Base-by-base conservation (phyloP, 1,284 basidiomycete genomes). In the Pascua guehoae region DNA sequence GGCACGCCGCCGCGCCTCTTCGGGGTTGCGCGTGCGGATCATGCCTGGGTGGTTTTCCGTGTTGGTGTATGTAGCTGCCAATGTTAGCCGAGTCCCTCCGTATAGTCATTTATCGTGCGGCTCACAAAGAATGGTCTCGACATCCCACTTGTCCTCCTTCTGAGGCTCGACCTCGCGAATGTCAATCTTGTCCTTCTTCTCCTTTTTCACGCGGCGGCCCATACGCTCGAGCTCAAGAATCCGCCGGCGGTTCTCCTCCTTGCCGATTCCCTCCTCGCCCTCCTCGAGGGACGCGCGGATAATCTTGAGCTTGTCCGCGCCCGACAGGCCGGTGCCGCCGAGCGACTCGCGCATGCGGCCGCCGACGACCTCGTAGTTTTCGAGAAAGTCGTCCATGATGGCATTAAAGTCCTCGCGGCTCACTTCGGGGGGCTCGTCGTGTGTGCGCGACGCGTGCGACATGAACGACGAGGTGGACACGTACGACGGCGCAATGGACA, bases 341-440 rank as follows among this genome's bases (percentile, higher is more conserved):
- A 91, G 83, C 59, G 84, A 84, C 15, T 83, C 88, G 60, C 85
- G 86, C 80, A 95, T 84, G 71, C 90, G 91, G 52, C 79, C 77
- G 37, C 91, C 89, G 18, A 92, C 90, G 32, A 94, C 84, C 72
- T 98, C 95, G 70, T 91, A 97, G 66, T 91, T 88, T 52, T 89
- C 86, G 57, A 98, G 80, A 74, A 98, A 98, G 68, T 97, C 91
- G 74, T 95, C 87, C 81, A 98, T 86, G 81, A 98, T 91, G 0
- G 81, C 79, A 50, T 90, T 86, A 72, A 98, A 95, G 76, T 98
- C 95, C 64, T 88, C 87, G 45, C 91, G 83, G 14, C 85, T 86
- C 41, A 93, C 82, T 60, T 88, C 84, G 0, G 88, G 89, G 83
- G 59, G 66, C 60, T 43, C 64, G 58, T 67, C 47, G 54, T 41